These are phyloP conservation scores for Endogone sp. DNA, from an alignment of 192 early-diverging fungal genomes.

Conservation along the genomic window DNA sequence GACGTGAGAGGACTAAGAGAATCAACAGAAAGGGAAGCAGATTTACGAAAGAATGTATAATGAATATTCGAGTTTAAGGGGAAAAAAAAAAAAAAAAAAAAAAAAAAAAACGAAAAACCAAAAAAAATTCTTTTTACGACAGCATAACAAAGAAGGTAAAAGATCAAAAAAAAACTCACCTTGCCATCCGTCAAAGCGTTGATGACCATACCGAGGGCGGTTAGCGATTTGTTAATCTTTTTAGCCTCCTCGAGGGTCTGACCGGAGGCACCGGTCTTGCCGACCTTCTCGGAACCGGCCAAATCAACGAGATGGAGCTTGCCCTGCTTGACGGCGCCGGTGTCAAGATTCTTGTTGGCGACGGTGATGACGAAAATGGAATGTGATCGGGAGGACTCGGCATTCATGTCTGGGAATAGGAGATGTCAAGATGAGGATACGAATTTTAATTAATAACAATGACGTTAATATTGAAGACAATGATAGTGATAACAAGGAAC, in stretches of 20 bases:
- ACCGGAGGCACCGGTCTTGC: conserved; percentile 98
- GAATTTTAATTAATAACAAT: too few relatives aligned
- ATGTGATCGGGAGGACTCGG: conserved; percentile 96
- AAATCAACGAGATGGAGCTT: conserved; percentile 94
- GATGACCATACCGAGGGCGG: conserved; percentile 98
- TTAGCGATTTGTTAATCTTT: conserved; percentile 98
- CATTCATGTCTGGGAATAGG: conserved; percentile 85
- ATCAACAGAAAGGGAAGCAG: background rate
- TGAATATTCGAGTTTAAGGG: background rate
- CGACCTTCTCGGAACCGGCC: conserved; percentile 97
- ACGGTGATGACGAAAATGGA: conserved; percentile 97
- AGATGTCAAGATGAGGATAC: too few relatives aligned
- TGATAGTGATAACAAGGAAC: conserved; percentile 3
- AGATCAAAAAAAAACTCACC: conserved; percentile 36
- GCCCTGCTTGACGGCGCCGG: conserved; percentile 87
- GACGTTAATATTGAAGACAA: too few relatives aligned
- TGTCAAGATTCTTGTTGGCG: conserved; percentile 87
- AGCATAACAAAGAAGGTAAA: background rate
- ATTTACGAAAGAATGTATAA: background rate
- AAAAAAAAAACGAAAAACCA: too few relatives aligned
- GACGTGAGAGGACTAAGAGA: conserved; percentile 80
- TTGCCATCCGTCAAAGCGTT: conserved; percentile 98
- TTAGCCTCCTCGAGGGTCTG: conserved; percentile 99
- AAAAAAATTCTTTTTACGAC: background rate
- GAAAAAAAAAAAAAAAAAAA: too few relatives aligned